These are phyloP conservation scores for Alternaria ethzedia DNA, from an alignment of 2,329 filamentous ascomycete species.

Conservation along the genomic window DNA sequence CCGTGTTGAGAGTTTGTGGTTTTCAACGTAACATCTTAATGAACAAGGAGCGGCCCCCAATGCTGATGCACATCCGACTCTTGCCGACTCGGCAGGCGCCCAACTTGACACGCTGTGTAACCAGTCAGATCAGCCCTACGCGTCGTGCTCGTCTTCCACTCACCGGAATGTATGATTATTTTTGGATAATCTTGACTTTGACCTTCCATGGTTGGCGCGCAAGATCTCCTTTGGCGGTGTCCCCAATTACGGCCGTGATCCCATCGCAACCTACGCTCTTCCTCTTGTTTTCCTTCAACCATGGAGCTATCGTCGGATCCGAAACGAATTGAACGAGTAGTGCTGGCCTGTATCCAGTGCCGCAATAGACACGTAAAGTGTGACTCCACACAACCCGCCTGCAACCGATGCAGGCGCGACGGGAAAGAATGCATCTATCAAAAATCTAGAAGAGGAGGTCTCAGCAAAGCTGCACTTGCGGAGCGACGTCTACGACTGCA, in stretches of 20 bases:
- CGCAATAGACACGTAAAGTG: slow-evolving; percentile 45
- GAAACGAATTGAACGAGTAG: slow-evolving; percentile 37
- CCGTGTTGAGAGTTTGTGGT: neutral
- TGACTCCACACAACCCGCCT: slow-evolving; percentile 39
- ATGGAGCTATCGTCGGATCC: slow-evolving; percentile 29
- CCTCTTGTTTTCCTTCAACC: neutral
- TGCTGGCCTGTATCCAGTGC: slow-evolving; percentile 43
- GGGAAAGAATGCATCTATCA: slow-evolving; percentile 43
- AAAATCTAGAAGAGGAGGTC: slow-evolving; percentile 43
- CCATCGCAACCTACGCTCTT: neutral
- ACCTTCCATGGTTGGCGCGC: neutral
- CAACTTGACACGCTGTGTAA: neutral
- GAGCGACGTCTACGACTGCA: slow-evolving; percentile 35
- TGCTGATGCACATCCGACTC: neutral
- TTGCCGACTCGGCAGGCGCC: neutral
- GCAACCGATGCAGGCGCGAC: slow-evolving; percentile 40
- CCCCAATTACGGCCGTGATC: neutral
- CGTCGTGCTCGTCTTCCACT: neutral
- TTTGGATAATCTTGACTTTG: neutral
- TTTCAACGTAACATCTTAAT: neutral
- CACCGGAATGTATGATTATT: neutral
- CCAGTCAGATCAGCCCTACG: neutral
- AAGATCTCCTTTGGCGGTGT: neutral
- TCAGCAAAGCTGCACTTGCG: slow-evolving; percentile 42
- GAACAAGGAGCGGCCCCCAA: neutral